These are phyloP conservation scores for Purpureocillium takamizusanense DNA, from an alignment of 2,329 filamentous ascomycete species.

Conservation along the genomic window DNA sequence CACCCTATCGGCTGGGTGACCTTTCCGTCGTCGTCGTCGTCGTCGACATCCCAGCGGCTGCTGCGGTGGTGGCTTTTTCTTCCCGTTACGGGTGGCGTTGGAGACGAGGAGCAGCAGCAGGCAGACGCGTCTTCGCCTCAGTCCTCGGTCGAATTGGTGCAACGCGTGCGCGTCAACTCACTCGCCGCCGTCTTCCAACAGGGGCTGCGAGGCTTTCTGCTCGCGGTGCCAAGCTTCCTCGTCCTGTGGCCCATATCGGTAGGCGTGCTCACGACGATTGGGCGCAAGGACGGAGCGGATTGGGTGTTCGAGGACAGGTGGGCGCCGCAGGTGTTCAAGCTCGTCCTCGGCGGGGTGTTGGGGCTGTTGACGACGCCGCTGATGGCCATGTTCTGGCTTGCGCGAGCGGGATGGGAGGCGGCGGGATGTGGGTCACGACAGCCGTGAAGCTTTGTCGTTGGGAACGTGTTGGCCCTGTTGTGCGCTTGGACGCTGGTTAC, in stretches of 20 bases:
- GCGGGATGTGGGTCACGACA: no score
- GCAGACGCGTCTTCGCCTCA: no score
- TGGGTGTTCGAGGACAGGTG: conserved; percentile 33
- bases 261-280: conserved; percentile 30
- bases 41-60: conserved; percentile 23
- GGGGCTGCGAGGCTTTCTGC: conserved; percentile 15
- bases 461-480: no score
- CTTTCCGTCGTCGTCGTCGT: no score
- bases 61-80: conserved; percentile 21
- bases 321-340: conserved; percentile 41
- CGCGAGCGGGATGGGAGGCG: conserved; percentile 35
- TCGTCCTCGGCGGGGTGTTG: conserved; percentile 35
- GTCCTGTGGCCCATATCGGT: conserved; percentile 34
- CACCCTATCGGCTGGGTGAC: conserved; percentile 36
- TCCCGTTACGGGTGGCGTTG: no score
- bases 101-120: background rate
- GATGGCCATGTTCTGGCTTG: conserved; percentile 41
- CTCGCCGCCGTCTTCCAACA: conserved; percentile 15
- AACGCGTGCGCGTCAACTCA: no score
- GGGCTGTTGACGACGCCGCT: conserved; percentile 36
- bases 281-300: conserved; percentile 27
- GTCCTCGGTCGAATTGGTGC: no score
- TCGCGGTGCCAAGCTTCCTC: conserved; percentile 26
- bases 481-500: no score
- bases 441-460: no score